Evolutionary conservation across 495 filamentous ascomycete species (phyloP).

Genomic region (Hypoxylon subgilvum): DNA sequence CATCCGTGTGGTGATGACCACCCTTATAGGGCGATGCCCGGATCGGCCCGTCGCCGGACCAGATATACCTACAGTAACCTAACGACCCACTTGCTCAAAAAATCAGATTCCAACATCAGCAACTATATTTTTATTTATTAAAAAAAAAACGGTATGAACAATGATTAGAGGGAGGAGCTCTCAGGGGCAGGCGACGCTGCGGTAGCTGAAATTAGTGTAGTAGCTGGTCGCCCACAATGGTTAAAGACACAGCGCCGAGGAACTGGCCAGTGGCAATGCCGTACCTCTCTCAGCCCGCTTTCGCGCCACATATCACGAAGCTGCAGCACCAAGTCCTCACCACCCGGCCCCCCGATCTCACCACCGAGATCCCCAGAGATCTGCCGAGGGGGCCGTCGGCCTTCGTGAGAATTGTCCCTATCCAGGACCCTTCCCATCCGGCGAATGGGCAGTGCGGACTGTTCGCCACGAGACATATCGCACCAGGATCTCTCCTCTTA

Average conservation of each 20-base stretch:
- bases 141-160: no score
- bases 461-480: conserved; percentile 64
- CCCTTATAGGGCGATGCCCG: neutral
- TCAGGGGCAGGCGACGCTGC: neutral
- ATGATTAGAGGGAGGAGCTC: no score
- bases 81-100: no score
- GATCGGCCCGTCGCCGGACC: conserved; percentile 9
- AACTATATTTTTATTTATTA: no score
- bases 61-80: no score
- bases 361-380: conserved; percentile 44
- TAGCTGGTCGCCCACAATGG: conserved; percentile 15
- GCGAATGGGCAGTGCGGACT: conserved; percentile 69
- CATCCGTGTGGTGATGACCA: no score
- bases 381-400: conserved; percentile 52
- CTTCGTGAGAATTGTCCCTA: conserved; percentile 60
- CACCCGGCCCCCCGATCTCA: conserved; percentile 38
- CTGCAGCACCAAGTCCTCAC: conserved; percentile 46
- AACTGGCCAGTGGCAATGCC: conserved; percentile 64
- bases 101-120: neutral
- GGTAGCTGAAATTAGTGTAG: neutral
- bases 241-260: conserved; percentile 44
- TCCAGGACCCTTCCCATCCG: conserved; percentile 62
- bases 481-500: conserved; percentile 63
- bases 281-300: conserved; percentile 59
- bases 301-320: conserved; percentile 54